Evolutionary conservation across 2,329 filamentous ascomycete species (phyloP), one percentile per base, ranked within the genome.

Genomic region (Verticillium nubilum): DNA sequence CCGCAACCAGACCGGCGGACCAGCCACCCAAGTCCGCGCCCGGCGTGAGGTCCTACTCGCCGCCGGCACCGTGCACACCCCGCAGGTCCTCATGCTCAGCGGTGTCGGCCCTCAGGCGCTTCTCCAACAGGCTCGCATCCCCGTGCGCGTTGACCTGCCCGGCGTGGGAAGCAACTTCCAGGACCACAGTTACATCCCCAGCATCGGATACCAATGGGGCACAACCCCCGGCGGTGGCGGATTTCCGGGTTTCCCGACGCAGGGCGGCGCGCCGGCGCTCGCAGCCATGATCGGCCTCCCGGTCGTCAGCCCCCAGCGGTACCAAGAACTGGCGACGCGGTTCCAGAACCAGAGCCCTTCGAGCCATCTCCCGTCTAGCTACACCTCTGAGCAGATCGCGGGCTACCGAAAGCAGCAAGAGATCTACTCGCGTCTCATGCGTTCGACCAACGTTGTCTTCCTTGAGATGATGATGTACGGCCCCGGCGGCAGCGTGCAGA

Each of bases 141-240:
- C 68, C 0, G 65, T 76, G 0, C 61, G 77, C 2, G 68, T 75
- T 28, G 72, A 80, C 59, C 67, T 77, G 1, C 75, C 79, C 0
- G 74, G 72, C 2, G 81, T 82, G 4, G 80, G 79, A 5, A 68
- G 73, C 26, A 76, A 76, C 62, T 69, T 75, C 35, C 73, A 75
- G 61, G 75, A 77, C 58, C 74, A 76, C 61, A 63, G 64, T 31
- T 67, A 69, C 66, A 60, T 67, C 52, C 58, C 59, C 29, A 60
- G 59, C 52, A 62, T 67, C 50, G 62, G 59, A 0, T 68, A 65
- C 52, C 61, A 59, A 23, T 66, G 63, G 58, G 61, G 58, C 17
- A 35, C 42, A 1, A 58, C 37, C 13, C 60, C 53, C 17, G 58
- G 55, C 19, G 62, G 60, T 31, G 33, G 52, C 15, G 61, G 60